phyloP scores from a whole-genome alignment of 23 red algal species.

The Gracilaria vermiculophylla region DNA sequence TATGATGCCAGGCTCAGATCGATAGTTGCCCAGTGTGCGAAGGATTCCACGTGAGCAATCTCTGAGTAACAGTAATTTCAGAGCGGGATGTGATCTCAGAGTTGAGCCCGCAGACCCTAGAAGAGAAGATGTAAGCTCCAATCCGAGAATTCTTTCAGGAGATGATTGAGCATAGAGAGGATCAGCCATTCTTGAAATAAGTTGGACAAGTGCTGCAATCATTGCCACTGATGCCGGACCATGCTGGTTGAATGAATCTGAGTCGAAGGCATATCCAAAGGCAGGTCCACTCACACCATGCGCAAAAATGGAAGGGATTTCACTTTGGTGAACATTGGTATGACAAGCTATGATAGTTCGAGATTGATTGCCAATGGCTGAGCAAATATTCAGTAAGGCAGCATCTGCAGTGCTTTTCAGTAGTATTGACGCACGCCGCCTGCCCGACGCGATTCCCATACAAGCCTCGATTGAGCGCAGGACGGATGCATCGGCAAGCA shows the following conservation, averaged over 20 bases:
- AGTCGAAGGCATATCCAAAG: constrained; percentile 60
- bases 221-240: constrained; percentile 42
- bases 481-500: constrained; percentile 34
- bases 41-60: constrained; percentile 69
- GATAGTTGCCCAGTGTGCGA: constrained; percentile 62
- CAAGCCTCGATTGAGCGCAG: constrained; percentile 54
- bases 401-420: constrained; percentile 62
- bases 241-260: constrained; percentile 46
- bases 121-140: constrained; percentile 52
- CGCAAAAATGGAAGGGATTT: constrained; percentile 16
- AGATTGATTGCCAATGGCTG: constrained; percentile 26
- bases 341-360: not conserved
- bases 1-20: constrained; percentile 53
- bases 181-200: constrained; percentile 64
- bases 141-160: constrained; percentile 46
- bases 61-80: constrained; percentile 58
- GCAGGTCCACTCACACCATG: constrained; percentile 31
- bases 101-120: constrained; percentile 36
- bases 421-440: constrained; percentile 65
- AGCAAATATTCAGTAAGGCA: constrained; percentile 40
- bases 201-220: constrained; percentile 37
- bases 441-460: constrained; percentile 60
- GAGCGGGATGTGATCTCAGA: not conserved
- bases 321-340: not conserved
- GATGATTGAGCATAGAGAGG: constrained; percentile 33